Base-by-base conservation (phyloP, 345 rosid species). In the Adansonia digitata region DNA sequence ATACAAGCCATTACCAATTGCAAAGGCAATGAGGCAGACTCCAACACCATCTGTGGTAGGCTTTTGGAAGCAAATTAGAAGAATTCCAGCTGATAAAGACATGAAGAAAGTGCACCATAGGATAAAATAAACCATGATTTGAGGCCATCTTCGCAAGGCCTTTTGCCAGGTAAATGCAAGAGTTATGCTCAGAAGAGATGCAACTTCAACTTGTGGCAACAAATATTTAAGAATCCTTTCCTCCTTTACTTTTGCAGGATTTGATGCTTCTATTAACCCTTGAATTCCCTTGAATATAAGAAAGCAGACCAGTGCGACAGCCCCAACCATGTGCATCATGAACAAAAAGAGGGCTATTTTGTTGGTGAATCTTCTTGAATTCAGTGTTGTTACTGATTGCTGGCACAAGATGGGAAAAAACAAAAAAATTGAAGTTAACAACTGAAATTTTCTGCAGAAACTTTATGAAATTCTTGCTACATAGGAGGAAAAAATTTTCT, bases 191-290 rank as follows among this genome's bases (percentile, higher is more conserved):
- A 93, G 67, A 6, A 92, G 69, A 17, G 97, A 87, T 1, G 98
- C 97, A 40, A 85, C 91, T 83, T 93, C 98, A 45, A 90, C 96
- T 86, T 96, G 99, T 17, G 99, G 98, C 34, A 93, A 88, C 71
- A 86, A 75, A 73, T 69, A 84, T 78, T 74, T 81, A 12, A 93
- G 80, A 26, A 93, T 64, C 78, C 80, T 81, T 77, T 81, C 88
- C 82, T 96, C 97, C 77, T 80, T 75, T 69, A 80, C 78, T 74
- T 88, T 92, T 3, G 79, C 59, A 10, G 79, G 31, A 14, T 86
- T 85, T 5, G 91, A 88, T 75, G 91, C 85, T 66, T 67, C 84
- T 24, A 93, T 53, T 31, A 96, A 81, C 42, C 97, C 98, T 86
- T 89, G 94, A 72, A 96, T 79, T 34, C 94, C 99, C 86, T 79